Conservation (phyloP, 2,329 filamentous ascomycete species). For the Bertia moriformis region DNA sequence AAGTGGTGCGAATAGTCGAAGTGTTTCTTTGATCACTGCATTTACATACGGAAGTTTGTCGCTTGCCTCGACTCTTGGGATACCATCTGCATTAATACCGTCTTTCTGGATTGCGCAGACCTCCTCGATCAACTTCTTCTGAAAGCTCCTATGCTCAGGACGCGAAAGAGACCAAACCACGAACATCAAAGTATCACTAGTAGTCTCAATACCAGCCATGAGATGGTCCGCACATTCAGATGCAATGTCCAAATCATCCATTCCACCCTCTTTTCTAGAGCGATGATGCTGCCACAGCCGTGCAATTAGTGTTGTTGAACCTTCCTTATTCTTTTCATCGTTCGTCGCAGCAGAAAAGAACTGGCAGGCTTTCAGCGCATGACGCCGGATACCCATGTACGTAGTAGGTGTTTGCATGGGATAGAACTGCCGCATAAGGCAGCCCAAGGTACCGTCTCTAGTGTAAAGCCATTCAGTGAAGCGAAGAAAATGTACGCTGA, state of each 20-base stretch:
- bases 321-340: background rate
- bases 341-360: background rate
- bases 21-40: slow-evolving; percentile 32
- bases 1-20: slow-evolving; percentile 32
- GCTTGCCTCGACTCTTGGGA: slow-evolving; percentile 16
- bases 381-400: slow-evolving; percentile 31
- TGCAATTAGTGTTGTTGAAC: no score
- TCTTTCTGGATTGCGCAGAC: slow-evolving; percentile 13
- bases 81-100: slow-evolving; percentile 10
- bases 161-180: slow-evolving; percentile 31
- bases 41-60: slow-evolving; percentile 27
- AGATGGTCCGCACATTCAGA: slow-evolving; percentile 38
- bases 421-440: slow-evolving; percentile 20
- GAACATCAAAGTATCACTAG: slow-evolving; percentile 34
- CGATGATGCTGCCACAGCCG: slow-evolving; percentile 17
- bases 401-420: slow-evolving; percentile 33
- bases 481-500: slow-evolving; percentile 24
- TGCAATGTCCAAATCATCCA: slow-evolving; percentile 29
- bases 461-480: slow-evolving; percentile 33
- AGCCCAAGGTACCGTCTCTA: slow-evolving; percentile 18
- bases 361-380: slow-evolving; percentile 19
- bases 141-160: slow-evolving; percentile 22
- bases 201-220: slow-evolving; percentile 35
- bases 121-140: slow-evolving; percentile 27
- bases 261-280: slow-evolving; percentile 8